Base-by-base conservation (phyloP, 225 moss, liverwort and hornwort species). In the Marchantia paleacea region DNA sequence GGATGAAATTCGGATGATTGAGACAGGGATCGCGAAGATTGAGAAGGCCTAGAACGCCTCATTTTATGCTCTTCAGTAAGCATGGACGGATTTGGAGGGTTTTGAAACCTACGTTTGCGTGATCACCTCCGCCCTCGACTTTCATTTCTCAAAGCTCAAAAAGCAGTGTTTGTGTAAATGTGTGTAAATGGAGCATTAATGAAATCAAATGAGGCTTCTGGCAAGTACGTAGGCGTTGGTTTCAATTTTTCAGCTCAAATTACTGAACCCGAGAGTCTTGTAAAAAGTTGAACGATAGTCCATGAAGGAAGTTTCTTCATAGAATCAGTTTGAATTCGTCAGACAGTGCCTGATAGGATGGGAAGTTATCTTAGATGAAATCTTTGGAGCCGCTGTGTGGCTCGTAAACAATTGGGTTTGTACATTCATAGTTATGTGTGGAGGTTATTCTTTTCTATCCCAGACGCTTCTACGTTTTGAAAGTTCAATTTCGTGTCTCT, bases 1-100 rank as follows among this genome's bases (percentile, higher is more conserved):
- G 87, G 94, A 93, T 25, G 92, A 96, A 64, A 93, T 94, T 64
- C 82, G 64, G 28, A 91, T 89, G 80, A 94, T 96, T 53, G 82
- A 90, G 55, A 75, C 88, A 18, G 88, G 92, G 47, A 82, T 96
- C 52, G 85, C 90, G 72, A 84, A 89, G 65, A 82, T 94, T 52
- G 92, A 94, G 25, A 92, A 88, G 71, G 73, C 82, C 14, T 87
- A 84, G 80, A 26, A 39, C 28, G 12, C 19, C 22, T 28, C 19
- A 80, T 49, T 15, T 8, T 25, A 7, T 12, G 22, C 67, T 19
- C 53, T 52, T 76, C 1, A 9, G 30, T 19, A 54, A 81, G 30
- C 50, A 55, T 58, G 62, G 29, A 69, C 78, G 13, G 68, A 18
- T 85, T 55, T 51, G 52, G 58, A 48, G 15, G 51, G 29, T 25